Conservation (phyloP, 306 rosid species). For the Argentina anserina region DNA sequence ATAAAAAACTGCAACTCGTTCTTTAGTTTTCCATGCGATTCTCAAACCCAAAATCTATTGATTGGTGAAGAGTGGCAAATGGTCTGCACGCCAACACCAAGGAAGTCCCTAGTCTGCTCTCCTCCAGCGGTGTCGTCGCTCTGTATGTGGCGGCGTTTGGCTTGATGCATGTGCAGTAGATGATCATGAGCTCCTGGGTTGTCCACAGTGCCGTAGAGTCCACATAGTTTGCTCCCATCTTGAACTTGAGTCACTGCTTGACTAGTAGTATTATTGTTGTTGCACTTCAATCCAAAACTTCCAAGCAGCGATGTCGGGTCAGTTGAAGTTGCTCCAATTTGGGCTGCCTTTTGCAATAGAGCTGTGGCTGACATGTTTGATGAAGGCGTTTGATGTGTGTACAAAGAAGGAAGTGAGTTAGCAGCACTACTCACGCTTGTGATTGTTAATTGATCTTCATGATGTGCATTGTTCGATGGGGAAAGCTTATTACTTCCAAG, state of each 20-base stretch:
- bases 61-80: slow-evolving; percentile 66
- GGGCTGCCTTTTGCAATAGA: slow-evolving; percentile 79
- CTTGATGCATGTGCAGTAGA: slow-evolving; percentile 45
- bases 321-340: slow-evolving; percentile 61
- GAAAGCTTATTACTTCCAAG: slow-evolving; percentile 45
- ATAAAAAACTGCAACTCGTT: neutral
- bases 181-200: slow-evolving; percentile 34
- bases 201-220: slow-evolving; percentile 46
- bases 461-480: slow-evolving; percentile 22
- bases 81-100: slow-evolving; percentile 79
- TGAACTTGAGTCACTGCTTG: slow-evolving; percentile 21
- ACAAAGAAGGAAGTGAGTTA: slow-evolving; percentile 50
- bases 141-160: slow-evolving; percentile 57
- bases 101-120: slow-evolving; percentile 82
- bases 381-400: slow-evolving; percentile 39
- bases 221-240: slow-evolving; percentile 47
- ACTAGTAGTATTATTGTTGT: neutral
- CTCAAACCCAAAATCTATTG: slow-evolving; percentile 63
- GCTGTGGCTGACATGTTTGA: slow-evolving; percentile 92
- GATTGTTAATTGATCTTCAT: slow-evolving; percentile 24
- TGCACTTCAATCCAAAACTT: slow-evolving; percentile 54
- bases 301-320: slow-evolving; percentile 54
- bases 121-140: slow-evolving; percentile 44
- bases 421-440: slow-evolving; percentile 14
- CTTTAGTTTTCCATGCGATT: neutral